Evolutionary conservation across 805 yeast species (phyloP).

Genomic region (Ogataea haglerorum): DNA sequence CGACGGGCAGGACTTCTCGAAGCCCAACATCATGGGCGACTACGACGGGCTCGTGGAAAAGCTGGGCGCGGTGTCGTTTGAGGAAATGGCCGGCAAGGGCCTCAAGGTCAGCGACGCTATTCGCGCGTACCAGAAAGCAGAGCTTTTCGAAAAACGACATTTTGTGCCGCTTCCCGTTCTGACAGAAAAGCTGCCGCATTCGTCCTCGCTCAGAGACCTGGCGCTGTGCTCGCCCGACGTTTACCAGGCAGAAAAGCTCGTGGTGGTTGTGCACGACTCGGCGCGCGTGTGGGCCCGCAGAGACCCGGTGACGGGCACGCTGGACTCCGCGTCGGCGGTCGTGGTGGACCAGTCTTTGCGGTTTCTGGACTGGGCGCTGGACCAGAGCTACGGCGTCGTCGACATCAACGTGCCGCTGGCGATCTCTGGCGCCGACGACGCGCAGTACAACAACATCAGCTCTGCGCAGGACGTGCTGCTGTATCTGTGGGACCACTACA

Average conservation of each 20-base stretch:
- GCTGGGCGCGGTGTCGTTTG: slow-evolving; percentile 37
- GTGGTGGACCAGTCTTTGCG: slow-evolving; percentile 71
- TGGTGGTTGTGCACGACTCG: slow-evolving; percentile 82
- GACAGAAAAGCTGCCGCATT: slow-evolving; percentile 37
- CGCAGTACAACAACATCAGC: slow-evolving; percentile 56
- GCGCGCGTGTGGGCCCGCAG: slow-evolving; percentile 88
- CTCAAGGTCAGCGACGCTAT: slow-evolving; percentile 67
- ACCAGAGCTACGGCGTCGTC: slow-evolving; percentile 66
- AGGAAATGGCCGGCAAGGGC: slow-evolving; percentile 39
- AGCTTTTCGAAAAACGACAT: slow-evolving; percentile 49
- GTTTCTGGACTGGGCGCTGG: slow-evolving; percentile 63
- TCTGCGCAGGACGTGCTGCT: slow-evolving; percentile 74
- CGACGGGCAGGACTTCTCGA: slow-evolving; percentile 32
- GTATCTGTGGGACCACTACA: slow-evolving; percentile 87
- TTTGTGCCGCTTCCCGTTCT: slow-evolving; percentile 70
- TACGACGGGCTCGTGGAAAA: slow-evolving; percentile 37
- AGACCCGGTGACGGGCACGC: slow-evolving; percentile 74
- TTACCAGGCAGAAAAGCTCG: slow-evolving; percentile 57
- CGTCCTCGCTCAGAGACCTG: slow-evolving; percentile 56
- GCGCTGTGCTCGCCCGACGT: slow-evolving; percentile 71
- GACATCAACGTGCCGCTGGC: slow-evolving; percentile 78
- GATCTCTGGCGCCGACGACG: slow-evolving; percentile 42
- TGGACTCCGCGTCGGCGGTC: slow-evolving; percentile 69
- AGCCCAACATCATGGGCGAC: slow-evolving; percentile 31
- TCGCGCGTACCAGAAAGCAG: slow-evolving; percentile 63